Base-by-base conservation (phyloP, 2,329 filamentous ascomycete species). In the Cryphonectria parasitica region DNA sequence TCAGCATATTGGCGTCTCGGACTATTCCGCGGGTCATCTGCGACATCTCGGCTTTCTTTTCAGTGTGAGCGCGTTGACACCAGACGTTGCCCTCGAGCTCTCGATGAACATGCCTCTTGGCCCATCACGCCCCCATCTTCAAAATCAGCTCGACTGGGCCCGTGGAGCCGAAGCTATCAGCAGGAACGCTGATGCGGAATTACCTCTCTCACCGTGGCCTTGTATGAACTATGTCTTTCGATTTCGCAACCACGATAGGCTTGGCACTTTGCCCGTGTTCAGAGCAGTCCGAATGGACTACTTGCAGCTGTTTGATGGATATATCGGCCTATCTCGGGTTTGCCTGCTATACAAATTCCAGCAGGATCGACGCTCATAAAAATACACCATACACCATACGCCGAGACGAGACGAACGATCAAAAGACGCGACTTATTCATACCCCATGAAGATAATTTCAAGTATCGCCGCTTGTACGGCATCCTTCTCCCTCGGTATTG, bases 371-470 rank as follows among this genome's bases (percentile, higher is more conserved):
- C 25, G 34, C 61, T 36, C 52, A 36, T 13, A 67, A 34, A n/a
- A 41, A n/a, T n/a, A n/a, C n/a, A n/a, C n/a, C 6, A 45, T 11
- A 63, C 31, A 43, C 22, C 31, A 39, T 15, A 69, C 4, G 61
- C 62, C 63, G 64, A 52, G 56, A 69, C 64, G 67, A 69, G 45
- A 66, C 58, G 67, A 71, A 69, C 54, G 70, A 71, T 62, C 41
- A 67, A 49, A 66, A 56, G 58, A 64, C 31, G 31, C 52, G 25
- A 41, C 43, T 34, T 43, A 61, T 52, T 43, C 54, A 34, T 31
- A 56, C 39, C 34, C 36, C 54, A 34, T 66, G 65, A 58, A 64
- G 62, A 69, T 58, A 62, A 56, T 64, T 28, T 25, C 19, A 36
- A 41, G 61, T 54, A 54, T 61, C 56, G 49, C 66, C 49, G n/a